Base-by-base conservation (phyloP, 208 protist genomes). In the Plasmodiophora brassicae region DNA sequence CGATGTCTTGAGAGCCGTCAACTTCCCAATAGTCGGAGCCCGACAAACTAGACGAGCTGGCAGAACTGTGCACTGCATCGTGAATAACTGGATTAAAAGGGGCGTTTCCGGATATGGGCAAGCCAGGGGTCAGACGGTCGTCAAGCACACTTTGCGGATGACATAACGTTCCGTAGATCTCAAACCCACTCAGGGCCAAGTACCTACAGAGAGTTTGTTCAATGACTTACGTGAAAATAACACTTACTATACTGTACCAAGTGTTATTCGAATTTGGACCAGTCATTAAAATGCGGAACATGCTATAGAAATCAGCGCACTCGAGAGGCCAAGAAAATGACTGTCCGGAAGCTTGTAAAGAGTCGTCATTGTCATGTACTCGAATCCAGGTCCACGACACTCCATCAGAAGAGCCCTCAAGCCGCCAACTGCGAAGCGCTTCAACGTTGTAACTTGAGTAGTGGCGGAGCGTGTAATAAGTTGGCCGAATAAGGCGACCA, bases 381-480 rank as follows among this genome's bases (percentile, higher is more conserved):
- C 72, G 84, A 5, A 90, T 46, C 22, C 45, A 41, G 8, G 28
- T 28, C 88, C 88, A 90, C 10, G 0, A 28, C 85, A 65, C 35
- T 0, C 46, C 71, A 28, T 90, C 88, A 8, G 0, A 38, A 41
- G 88, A 90, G 0, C 88, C 88, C 71, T 90, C 41, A 0, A 90
- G 54, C 32, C 85, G 78, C 88, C 87, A 91, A 25, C 86, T 90
- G 32, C 88, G 57, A 0, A 91, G 65, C 28, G 46, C 78, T 5
- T 88, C 86, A 25, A 54, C 71, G 54, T 89, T 90, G 71, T 88
- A 88, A 45, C 53, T 89, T 36, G 45, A 57, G 39, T 84, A 71
- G 41, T 89, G 87, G 0, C 87, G 86, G 1, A 91, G 54, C 0
- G 86, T 88, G 46, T 91, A 91, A 78, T 91, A 85, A 0, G 60